Evolutionary conservation across 164 flowering plant species (phyloP).

Genomic region (Vitis cinerea): DNA sequence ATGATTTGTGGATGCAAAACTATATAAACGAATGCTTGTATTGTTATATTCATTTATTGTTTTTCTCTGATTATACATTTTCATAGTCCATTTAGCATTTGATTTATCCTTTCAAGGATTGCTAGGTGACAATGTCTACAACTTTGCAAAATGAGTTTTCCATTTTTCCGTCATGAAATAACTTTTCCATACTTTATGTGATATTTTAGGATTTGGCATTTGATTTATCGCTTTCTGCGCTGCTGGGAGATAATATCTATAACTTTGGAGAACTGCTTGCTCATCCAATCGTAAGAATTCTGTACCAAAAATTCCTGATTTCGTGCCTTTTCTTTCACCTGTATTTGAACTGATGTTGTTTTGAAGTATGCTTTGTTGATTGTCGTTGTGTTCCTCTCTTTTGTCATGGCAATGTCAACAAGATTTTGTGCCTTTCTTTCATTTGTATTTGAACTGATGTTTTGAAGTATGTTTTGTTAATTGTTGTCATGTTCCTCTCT

Average conservation of each 20-base stretch:
- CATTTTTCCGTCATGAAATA: background rate
- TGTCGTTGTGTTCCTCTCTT: no score
- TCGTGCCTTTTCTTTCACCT: background rate
- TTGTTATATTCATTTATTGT: no score
- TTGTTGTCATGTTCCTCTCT: background rate
- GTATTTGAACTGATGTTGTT: no score
- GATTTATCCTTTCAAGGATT: slow-evolving; percentile 91
- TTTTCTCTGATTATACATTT: no score
- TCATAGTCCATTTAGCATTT: slow-evolving; percentile 46
- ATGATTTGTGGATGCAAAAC: no score
- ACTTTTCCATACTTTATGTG: background rate
- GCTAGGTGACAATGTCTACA: slow-evolving; percentile 81
- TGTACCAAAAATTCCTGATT: background rate
- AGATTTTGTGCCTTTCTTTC: no score
- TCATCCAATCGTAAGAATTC: slow-evolving; percentile 82
- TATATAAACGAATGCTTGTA: no score
- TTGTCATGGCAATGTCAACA: no score
- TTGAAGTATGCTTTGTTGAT: no score
- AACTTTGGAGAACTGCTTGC: slow-evolving; percentile 96
- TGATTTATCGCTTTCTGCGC: slow-evolving; percentile 93
- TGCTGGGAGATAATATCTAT: slow-evolving; percentile 91
- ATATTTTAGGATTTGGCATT: slow-evolving; percentile 83
- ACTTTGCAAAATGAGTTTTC: background rate
- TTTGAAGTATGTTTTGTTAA: background rate
- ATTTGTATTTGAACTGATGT: background rate